Conservation (phyloP, 768 basidiomycete genomes). For the Coprinopsis marcescibilis region DNA sequence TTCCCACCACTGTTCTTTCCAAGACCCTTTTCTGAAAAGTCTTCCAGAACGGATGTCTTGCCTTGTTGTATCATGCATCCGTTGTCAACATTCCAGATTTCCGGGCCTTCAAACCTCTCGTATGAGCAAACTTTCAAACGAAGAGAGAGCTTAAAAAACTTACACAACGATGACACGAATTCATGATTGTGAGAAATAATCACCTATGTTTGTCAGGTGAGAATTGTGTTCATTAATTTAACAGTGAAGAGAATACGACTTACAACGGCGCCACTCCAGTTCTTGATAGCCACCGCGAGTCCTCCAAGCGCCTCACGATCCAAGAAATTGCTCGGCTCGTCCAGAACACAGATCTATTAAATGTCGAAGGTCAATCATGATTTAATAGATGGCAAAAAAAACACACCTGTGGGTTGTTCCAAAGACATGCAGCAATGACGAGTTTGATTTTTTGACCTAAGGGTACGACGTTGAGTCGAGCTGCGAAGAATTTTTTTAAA, state of each 20-base stretch:
- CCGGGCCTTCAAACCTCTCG: constrained; percentile 63
- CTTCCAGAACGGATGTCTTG: constrained; percentile 81
- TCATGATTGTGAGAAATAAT: constrained; percentile 97
- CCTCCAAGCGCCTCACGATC: constrained; percentile 95
- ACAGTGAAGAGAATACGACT: constrained; percentile 20
- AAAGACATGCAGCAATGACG: constrained; percentile 89
- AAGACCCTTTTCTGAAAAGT: constrained; percentile 68
- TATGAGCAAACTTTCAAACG: neutral
- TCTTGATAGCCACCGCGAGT: constrained; percentile 88
- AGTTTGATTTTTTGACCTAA: constrained; percentile 94
- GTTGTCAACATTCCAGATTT: constrained; percentile 91
- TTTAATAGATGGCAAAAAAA: constrained; percentile 2
- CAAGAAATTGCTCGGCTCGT: constrained; percentile 96
- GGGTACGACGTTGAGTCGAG: neutral
- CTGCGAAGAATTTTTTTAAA: neutral
- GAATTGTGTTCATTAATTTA: constrained; percentile 14
- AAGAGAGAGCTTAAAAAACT: constrained; percentile 22
- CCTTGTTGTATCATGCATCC: constrained; percentile 86
- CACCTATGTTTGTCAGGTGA: constrained; percentile 51
- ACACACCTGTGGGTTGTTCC: constrained; percentile 88
- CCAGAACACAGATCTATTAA: constrained; percentile 63
- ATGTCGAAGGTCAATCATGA: neutral
- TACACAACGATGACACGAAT: constrained; percentile 79
- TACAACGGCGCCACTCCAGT: constrained; percentile 91
- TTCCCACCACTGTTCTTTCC: constrained; percentile 66